These are phyloP conservation scores for Sarocladium brachiariae DNA, from an alignment of 2,329 filamentous ascomycete genomes.

Conservation along the genomic window DNA sequence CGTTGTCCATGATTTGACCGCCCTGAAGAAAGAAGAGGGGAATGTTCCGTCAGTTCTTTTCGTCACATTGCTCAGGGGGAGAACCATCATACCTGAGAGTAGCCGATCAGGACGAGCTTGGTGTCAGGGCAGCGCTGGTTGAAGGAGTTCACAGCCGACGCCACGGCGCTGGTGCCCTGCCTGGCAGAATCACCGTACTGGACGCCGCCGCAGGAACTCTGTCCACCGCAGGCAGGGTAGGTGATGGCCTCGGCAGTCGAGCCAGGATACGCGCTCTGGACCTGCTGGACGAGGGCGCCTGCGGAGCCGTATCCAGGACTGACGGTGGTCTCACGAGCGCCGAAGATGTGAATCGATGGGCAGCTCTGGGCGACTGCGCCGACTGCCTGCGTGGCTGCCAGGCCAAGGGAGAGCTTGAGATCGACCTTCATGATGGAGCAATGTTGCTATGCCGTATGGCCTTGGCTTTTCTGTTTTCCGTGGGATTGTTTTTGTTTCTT, in stretches of 20 bases:
- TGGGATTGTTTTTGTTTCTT: too few species aligned
- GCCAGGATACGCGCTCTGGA: conserved; percentile 40
- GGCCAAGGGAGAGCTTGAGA: neutral
- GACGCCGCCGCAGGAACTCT: conserved; percentile 48
- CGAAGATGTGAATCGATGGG: conserved; percentile 37
- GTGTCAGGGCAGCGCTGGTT: conserved; percentile 49
- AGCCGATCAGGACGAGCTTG: conserved; percentile 54
- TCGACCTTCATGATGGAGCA: neutral
- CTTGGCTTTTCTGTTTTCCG: too few species aligned
- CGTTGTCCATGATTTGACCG: conserved; percentile 58
- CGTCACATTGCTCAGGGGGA: neutral
- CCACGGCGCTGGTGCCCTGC: conserved; percentile 52
- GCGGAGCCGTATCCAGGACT: conserved; percentile 45
- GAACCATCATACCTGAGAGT: conserved; percentile 45
- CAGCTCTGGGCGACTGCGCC: conserved; percentile 19
- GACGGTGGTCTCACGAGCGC: conserved; percentile 42
- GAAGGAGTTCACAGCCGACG: conserved; percentile 51
- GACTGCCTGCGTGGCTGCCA: neutral
- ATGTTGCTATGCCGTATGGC: too few species aligned
- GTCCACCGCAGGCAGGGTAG: conserved; percentile 59
- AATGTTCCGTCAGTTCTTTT: neutral
- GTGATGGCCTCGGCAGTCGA: conserved; percentile 47
- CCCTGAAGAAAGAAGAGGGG: conserved; percentile 36
- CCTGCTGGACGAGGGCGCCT: conserved; percentile 41
- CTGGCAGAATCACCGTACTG: conserved; percentile 53